Conservation (phyloP, 495 filamentous ascomycete genomes). For the Mytilinidion resinicola region DNA sequence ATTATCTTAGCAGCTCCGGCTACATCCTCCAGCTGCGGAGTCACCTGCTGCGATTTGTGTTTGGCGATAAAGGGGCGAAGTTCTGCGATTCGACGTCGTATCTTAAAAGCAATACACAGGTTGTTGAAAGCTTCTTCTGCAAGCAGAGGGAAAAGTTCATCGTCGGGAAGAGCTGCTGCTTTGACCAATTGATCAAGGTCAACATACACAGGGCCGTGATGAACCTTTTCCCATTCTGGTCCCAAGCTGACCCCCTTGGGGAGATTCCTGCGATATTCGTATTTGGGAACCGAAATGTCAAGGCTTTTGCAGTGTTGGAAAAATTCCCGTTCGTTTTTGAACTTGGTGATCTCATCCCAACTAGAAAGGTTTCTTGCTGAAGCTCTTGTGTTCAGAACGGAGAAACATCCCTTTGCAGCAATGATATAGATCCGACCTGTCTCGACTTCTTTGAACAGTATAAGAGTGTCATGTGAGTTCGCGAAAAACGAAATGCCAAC, state of each 20-base stretch:
- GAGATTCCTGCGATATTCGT: slow-evolving; percentile 3
- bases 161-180: slow-evolving; percentile 3
- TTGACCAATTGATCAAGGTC: slow-evolving; percentile 11
- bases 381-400: slow-evolving; percentile 16
- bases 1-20: slow-evolving; percentile 19
- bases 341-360: slow-evolving; percentile 30
- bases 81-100: slow-evolving; percentile 11
- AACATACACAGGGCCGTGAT: slow-evolving; percentile 6
- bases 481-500: slow-evolving; percentile 39
- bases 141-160: slow-evolving; percentile 6
- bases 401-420: slow-evolving; percentile 37
- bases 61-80: slow-evolving; percentile 9
- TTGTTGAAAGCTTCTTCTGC: slow-evolving; percentile 17
- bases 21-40: slow-evolving; percentile 18
- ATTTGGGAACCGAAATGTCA: slow-evolving; percentile 2
- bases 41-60: slow-evolving; percentile 14
- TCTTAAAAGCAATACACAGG: slow-evolving; percentile 17
- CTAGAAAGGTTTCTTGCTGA: slow-evolving; percentile 18
- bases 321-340: slow-evolving; percentile 23
- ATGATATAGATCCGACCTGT: slow-evolving; percentile 30
- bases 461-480: slow-evolving; percentile 30
- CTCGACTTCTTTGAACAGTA: slow-evolving; percentile 34
- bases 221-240: slow-evolving; percentile 13
- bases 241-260: slow-evolving; percentile 9
- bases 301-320: slow-evolving; percentile 14